Conservation (phyloP, 192 early-diverging fungal species). For the Lobosporangium transversale region DNA sequence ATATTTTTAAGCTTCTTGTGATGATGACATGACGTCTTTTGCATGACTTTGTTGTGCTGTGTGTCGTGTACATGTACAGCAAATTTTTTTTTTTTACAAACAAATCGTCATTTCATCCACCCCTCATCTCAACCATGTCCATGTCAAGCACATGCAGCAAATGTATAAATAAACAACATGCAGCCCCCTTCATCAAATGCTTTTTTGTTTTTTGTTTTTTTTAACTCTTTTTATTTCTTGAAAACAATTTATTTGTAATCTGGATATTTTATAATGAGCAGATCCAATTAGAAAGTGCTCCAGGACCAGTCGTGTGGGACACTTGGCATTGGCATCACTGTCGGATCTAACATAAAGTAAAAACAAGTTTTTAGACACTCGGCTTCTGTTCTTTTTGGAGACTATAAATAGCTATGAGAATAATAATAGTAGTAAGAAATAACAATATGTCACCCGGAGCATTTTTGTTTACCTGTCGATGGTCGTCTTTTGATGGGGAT, state of each 20-base stretch:
- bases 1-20: too few relatives aligned
- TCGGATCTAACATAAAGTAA: slow-evolving; percentile 12
- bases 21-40: too few relatives aligned
- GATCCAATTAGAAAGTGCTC: slow-evolving; percentile 33
- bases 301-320: slow-evolving; percentile 51
- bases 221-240: background rate
- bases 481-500: slow-evolving; percentile 42
- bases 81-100: too few relatives aligned
- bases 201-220: background rate
- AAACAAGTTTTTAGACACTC: too few relatives aligned
- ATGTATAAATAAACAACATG: background rate
- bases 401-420: too few relatives aligned
- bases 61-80: too few relatives aligned
- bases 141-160: background rate
- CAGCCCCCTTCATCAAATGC: too few relatives aligned
- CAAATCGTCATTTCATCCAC: too few relatives aligned
- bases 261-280: background rate
- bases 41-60: too few relatives aligned
- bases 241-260: too few relatives aligned
- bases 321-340: slow-evolving; percentile 37
- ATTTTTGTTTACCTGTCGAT: slow-evolving; percentile 20
- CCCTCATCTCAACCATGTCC: too few relatives aligned
- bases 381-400: too few relatives aligned
- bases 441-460: background rate
- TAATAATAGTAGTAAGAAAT: background rate